Evolutionary conservation across 768 basidiomycete species (phyloP), one percentile per base, ranked within the genome.

Genomic region (Stropharia rugosoannulata): DNA sequence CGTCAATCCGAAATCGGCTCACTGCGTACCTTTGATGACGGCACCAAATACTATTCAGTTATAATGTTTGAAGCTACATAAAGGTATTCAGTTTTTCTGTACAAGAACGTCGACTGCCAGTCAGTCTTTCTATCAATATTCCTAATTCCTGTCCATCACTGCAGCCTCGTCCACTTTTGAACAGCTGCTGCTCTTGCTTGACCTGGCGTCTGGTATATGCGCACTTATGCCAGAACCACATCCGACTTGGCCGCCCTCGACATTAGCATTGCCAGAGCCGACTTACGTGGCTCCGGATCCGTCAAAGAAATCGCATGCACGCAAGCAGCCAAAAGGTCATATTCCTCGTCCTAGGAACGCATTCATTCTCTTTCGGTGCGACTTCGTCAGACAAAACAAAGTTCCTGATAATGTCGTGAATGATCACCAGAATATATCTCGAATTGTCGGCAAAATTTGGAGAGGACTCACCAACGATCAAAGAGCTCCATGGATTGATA

Each of bases 361-460:
- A 0, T 92, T 92, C 70, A 90, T 92, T 60, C 79, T 91, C 58
- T 92, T 89, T 66, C 80, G 90, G 40, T 87, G 83, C 65, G 83
- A 90, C 65, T 84, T 89, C 51, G 83, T 87, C 13, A 78, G 82
- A 49, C 82, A 87, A 58, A 77, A 83, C 51, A 78, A 82, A 57
- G 74, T 81, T 45, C 82, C 85, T 0, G 66, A 73, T 9, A 69
- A 73, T 40, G 79, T 83, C 2, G 84, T 88, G 66, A 75, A 75
- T 13, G 81, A 89, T 61, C 86, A 90, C 64, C 80, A 83, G 55
- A 86, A 88, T 61, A 80, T 90, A 51, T 84, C 82, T 3, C 78
- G 85, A 50, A 81, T 86, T 53, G 86, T 83, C 0, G 89, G 87
- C 0, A 74, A 75, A 45, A 72, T 89, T 55, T 91, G 89, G 89